Evolutionary conservation across 23 red algal genomes (phyloP).

Genomic region (Gracilaria gracilis): DNA sequence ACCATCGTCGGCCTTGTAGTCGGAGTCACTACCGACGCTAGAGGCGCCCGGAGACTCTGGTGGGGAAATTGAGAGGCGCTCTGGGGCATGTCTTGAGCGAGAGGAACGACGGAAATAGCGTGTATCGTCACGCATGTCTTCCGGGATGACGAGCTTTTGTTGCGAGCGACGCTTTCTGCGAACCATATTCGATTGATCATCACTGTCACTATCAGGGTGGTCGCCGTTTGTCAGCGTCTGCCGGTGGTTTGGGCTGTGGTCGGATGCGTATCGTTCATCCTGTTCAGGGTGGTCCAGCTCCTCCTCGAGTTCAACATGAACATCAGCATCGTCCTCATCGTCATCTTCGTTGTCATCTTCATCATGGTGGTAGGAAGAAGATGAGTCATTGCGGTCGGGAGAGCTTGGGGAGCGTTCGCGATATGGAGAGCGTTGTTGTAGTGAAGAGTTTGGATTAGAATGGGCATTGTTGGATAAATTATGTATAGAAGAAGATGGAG

Average conservation of each 20-base stretch:
- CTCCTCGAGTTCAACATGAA: constrained; percentile 25
- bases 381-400: constrained; percentile 13
- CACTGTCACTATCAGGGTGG: constrained; percentile 46
- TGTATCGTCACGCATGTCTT: constrained; percentile 67
- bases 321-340: constrained; percentile 50
- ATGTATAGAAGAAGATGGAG: constrained; percentile 30
- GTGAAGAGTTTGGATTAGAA: constrained; percentile 4
- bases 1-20: constrained; percentile 72
- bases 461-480: background rate
- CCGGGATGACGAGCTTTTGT: constrained; percentile 58
- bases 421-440: background rate
- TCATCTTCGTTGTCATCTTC: constrained; percentile 48
- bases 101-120: constrained; percentile 71
- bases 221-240: constrained; percentile 21
- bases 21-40: constrained; percentile 53
- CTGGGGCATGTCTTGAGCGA: constrained; percentile 62
- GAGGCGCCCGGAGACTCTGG: constrained; percentile 43
- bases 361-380: constrained; percentile 37
- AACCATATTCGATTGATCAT: constrained; percentile 23
- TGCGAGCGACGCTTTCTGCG: constrained; percentile 37
- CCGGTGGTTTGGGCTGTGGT: background rate
- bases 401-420: constrained; percentile 29
- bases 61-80: constrained; percentile 56
- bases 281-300: background rate
- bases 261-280: background rate